Percentiles rank a stretch among this genome's conserved stretches.
phyloP scores from a whole-genome alignment of 2,329 filamentous ascomycete species.

The Talaromyces pinophilus region DNA sequence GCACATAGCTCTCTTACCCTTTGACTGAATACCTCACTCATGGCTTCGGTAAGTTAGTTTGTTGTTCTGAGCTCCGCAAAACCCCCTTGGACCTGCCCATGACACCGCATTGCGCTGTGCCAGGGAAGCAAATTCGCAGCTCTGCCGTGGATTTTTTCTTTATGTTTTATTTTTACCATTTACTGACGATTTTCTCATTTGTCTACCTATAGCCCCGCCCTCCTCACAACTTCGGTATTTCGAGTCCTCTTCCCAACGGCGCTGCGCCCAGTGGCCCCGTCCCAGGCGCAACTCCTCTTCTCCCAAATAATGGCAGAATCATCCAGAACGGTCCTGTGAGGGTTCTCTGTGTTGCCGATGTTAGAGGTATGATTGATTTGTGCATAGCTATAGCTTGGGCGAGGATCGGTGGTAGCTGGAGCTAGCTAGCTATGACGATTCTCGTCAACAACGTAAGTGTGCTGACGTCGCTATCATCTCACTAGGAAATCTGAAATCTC shows the following conservation, averaged over 20 bases:
- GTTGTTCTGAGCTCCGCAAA: conserved; percentile 25
- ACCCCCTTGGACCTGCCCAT: conserved; percentile 25
- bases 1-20: conserved; percentile 20
- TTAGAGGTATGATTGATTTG: conserved; percentile 44
- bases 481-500: conserved; percentile 85
- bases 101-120: conserved; percentile 12
- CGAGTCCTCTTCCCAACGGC: conserved; percentile 52
- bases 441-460: background rate
- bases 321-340: conserved; percentile 51
- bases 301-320: conserved; percentile 53
- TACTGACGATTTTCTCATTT: conserved; percentile 29
- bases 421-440: conserved; percentile 3
- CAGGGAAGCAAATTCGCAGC: background rate
- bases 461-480: conserved; percentile 5
- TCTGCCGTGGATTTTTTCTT: background rate
- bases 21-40: conserved; percentile 32
- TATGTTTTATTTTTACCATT: background rate
- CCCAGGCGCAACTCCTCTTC: conserved; percentile 50
- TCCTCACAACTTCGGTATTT: conserved; percentile 45
- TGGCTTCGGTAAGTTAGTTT: conserved; percentile 49
- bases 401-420: conserved; percentile 1
- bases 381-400: background rate
- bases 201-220: conserved; percentile 42
- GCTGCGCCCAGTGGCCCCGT: conserved; percentile 43
- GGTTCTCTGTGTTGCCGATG: conserved; percentile 54